Evolutionary conservation across 75 land plant species (phyloP).

Genomic region (Cryptomeria japonica): DNA sequence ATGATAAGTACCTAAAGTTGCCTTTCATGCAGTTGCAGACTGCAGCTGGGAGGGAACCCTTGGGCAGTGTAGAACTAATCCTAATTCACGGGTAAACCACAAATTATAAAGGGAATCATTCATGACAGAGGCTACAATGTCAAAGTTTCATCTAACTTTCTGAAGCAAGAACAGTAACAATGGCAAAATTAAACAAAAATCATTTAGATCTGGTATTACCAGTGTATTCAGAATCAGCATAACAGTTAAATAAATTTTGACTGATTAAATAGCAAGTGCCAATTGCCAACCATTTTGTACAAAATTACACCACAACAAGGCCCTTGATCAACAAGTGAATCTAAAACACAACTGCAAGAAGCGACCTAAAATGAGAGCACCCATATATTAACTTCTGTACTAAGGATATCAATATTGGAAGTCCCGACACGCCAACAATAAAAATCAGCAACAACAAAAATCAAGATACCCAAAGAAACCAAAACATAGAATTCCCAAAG

Average conservation of each 20-base stretch:
- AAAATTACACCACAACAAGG: too few species aligned
- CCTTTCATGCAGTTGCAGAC: neutral
- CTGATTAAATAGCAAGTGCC: too few species aligned
- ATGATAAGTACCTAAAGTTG: neutral
- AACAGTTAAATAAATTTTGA: neutral
- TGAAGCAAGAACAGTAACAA: neutral
- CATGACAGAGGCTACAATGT: neutral
- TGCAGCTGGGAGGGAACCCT: neutral
- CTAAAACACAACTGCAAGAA: too few species aligned
- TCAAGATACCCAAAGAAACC: conserved; percentile 10
- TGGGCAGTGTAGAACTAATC: too few species aligned
- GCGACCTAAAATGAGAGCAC: too few species aligned
- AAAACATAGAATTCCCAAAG: conserved; percentile 11
- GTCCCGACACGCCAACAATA: conserved; percentile 1
- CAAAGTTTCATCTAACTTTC: neutral
- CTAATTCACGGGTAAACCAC: neutral
- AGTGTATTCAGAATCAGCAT: neutral
- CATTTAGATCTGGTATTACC: neutral
- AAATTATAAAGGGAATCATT: neutral
- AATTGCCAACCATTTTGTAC: too few species aligned
- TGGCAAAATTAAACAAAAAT: neutral
- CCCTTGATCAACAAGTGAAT: too few species aligned
- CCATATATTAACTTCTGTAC: too few species aligned
- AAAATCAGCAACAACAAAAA: conserved; percentile 34
- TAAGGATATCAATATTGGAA: neutral